Percentiles rank a stretch among this genome's conserved stretches.
Conservation (phyloP, 2,329 filamentous ascomycete genomes). For the Knufia fluminis region DNA sequence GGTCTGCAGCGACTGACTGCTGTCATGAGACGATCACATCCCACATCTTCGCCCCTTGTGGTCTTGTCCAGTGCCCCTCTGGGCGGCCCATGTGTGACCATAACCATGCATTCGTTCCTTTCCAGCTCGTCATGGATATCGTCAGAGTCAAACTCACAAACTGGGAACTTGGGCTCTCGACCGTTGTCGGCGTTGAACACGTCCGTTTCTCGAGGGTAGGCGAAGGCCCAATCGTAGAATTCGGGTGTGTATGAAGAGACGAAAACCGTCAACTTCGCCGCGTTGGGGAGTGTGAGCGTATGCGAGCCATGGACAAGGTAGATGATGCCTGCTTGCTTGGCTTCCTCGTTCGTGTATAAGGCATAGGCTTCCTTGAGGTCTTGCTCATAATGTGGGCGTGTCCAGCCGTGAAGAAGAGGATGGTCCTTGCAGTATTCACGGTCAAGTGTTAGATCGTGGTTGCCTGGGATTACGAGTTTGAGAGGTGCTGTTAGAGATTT, state of each 20-base stretch:
- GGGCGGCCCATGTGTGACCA: slow-evolving; percentile 55
- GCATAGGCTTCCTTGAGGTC: slow-evolving; percentile 30
- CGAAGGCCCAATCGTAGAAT: slow-evolving; percentile 49
- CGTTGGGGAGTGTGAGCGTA: slow-evolving; percentile 39
- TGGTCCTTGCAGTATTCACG: slow-evolving; percentile 37
- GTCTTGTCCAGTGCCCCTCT: slow-evolving; percentile 41
- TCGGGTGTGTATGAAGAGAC: slow-evolving; percentile 48
- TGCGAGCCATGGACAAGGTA: slow-evolving; percentile 49
- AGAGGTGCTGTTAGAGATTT: slow-evolving; percentile 42
- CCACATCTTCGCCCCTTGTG: slow-evolving; percentile 32
- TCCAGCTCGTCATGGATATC: not conserved
- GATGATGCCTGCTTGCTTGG: slow-evolving; percentile 37
- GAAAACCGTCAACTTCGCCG: slow-evolving; percentile 44
- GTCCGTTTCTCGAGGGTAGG: slow-evolving; percentile 42
- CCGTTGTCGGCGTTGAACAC: slow-evolving; percentile 40
- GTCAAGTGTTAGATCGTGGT: slow-evolving; percentile 54
- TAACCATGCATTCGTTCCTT: slow-evolving; percentile 26
- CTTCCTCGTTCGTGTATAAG: slow-evolving; percentile 40
- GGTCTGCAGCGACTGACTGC: slow-evolving; percentile 45
- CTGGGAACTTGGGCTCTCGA: slow-evolving; percentile 15
- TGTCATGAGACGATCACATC: slow-evolving; percentile 46
- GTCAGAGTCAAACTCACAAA: slow-evolving; percentile 9
- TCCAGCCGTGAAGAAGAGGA: slow-evolving; percentile 22
- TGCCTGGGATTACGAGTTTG: slow-evolving; percentile 55
- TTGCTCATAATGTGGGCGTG: slow-evolving; percentile 21